These are phyloP conservation scores for Fraxinus sp. DNA, from an alignment of 305 asterid genomes.

Conservation along the genomic window DNA sequence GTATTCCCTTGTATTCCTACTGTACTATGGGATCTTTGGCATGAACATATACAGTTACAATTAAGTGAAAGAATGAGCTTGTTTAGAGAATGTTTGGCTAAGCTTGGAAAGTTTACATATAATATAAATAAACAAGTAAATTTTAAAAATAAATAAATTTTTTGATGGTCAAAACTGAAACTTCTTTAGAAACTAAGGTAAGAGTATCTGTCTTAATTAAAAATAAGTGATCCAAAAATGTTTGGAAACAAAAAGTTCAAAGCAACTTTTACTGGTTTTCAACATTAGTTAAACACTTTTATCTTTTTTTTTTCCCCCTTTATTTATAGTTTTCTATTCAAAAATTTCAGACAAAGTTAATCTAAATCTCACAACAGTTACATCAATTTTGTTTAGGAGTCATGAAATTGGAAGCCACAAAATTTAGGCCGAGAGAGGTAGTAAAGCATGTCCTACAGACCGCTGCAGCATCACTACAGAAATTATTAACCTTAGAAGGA, in stretches of 20 bases:
- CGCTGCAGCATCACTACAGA: constrained; percentile 87
- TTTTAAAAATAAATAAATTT: background rate
- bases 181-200: background rate
- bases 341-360: background rate
- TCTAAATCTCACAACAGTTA: background rate
- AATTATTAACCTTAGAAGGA: constrained; percentile 75
- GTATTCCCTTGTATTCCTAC: background rate
- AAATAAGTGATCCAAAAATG: background rate
- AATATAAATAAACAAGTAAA: background rate
- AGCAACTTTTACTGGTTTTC: background rate
- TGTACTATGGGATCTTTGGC: background rate
- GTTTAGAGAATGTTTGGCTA: background rate
- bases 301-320: background rate
- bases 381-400: constrained; percentile 54
- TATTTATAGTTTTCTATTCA: background rate
- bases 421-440: constrained; percentile 90
- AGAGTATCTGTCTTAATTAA: background rate
- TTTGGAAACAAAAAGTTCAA: background rate
- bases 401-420: constrained; percentile 88
- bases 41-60: background rate
- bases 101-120: background rate
- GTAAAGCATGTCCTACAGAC: constrained; percentile 91
- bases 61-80: background rate
- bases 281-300: background rate
- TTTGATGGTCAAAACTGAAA: background rate